Evolutionary conservation across 805 yeast genomes (phyloP).

Genomic region (Ogataea kodamae): DNA sequence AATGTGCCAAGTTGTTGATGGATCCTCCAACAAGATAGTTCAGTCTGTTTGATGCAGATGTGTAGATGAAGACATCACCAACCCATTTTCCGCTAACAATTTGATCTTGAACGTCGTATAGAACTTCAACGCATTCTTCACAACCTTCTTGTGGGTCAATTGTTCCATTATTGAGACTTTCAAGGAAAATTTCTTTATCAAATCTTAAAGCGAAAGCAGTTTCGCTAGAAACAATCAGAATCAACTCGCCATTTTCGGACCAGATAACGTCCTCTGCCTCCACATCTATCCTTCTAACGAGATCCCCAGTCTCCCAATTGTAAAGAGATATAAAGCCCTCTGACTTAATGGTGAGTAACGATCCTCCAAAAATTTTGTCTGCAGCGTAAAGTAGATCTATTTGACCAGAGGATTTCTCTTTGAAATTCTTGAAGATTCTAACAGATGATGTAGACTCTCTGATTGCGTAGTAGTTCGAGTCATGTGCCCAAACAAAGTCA

Average conservation of each 20-base stretch:
- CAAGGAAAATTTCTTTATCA: slow-evolving; percentile 62
- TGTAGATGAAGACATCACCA: slow-evolving; percentile 93
- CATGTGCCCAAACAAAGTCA: slow-evolving; percentile 94
- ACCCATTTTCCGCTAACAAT: slow-evolving; percentile 92
- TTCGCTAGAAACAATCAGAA: slow-evolving; percentile 68
- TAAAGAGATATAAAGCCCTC: slow-evolving; percentile 83
- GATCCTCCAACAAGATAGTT: slow-evolving; percentile 95
- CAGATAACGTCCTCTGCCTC: slow-evolving; percentile 80
- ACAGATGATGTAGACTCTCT: slow-evolving; percentile 66
- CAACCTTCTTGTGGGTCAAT: slow-evolving; percentile 82
- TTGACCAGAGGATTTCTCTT: slow-evolving; percentile 62
- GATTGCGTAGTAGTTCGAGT: slow-evolving; percentile 81
- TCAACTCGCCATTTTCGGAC: slow-evolving; percentile 91
- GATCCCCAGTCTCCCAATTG: slow-evolving; percentile 86
- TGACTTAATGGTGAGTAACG: slow-evolving; percentile 80
- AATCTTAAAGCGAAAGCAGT: slow-evolving; percentile 76
- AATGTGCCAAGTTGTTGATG: slow-evolving; percentile 87
- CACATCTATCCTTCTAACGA: slow-evolving; percentile 87
- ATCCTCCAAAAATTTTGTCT: slow-evolving; percentile 82
- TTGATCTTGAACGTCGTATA: slow-evolving; percentile 76
- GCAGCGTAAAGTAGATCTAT: slow-evolving; percentile 68
- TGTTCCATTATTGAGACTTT: slow-evolving; percentile 54
- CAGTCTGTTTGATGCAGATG: slow-evolving; percentile 81
- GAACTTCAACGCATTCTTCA: slow-evolving; percentile 79
- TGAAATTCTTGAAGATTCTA: slow-evolving; percentile 77